Conservation (phyloP, 345 rosid genomes). For the Eucalyptus sp. region DNA sequence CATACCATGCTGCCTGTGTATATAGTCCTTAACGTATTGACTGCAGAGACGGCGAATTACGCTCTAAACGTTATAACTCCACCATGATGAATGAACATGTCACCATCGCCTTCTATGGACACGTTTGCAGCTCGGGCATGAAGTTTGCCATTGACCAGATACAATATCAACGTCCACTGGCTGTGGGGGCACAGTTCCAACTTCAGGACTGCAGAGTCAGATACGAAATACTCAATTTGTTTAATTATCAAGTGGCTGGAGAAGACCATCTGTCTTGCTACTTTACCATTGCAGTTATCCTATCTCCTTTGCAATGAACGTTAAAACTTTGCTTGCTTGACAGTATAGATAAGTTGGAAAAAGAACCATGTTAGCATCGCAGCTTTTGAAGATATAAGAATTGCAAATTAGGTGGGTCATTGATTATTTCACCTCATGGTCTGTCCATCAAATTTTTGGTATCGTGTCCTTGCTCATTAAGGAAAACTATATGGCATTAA, state of each 20-base stretch:
- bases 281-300: accelerated
- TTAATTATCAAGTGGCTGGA: not conserved
- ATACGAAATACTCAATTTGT: not conserved
- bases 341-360: not conserved
- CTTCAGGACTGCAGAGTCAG: not conserved
- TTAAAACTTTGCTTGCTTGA: not conserved
- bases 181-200: not conserved
- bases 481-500: not conserved
- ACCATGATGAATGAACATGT: not conserved
- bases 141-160: not conserved
- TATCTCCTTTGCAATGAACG: not conserved
- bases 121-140: not conserved
- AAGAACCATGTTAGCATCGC: not conserved
- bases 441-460: not conserved
- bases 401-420: not conserved
- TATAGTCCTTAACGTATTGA: not conserved
- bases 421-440: not conserved
- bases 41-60: not conserved
- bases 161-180: not conserved
- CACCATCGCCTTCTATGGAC: not conserved
- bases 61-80: accelerated
- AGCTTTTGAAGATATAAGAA: not conserved
- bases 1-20: not conserved
- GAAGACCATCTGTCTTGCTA: not conserved
- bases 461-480: not conserved